Conservation (phyloP, 768 basidiomycete species). For the Leucosporidium creatinivorum region DNA sequence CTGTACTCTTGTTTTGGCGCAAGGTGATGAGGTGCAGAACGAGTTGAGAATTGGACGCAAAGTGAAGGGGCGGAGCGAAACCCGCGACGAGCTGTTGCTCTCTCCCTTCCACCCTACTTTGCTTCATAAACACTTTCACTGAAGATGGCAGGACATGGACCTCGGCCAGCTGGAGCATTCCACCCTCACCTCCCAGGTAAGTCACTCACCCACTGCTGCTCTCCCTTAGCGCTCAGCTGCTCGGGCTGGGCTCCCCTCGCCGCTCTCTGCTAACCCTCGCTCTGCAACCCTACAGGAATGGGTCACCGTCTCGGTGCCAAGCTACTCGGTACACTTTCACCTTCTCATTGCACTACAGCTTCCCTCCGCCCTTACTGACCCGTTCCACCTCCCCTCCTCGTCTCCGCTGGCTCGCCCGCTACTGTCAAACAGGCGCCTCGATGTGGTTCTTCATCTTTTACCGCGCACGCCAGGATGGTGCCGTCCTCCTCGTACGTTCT, state of each 20-base stretch:
- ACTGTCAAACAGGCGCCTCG: constrained; percentile 32
- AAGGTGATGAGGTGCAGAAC: too few relatives aligned
- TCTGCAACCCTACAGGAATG: constrained; percentile 13
- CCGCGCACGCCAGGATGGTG: constrained; percentile 25
- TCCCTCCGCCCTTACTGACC: background rate
- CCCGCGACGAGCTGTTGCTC: too few relatives aligned
- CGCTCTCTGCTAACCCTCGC: background rate
- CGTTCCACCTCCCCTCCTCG: too few relatives aligned
- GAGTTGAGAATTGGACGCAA: too few relatives aligned
- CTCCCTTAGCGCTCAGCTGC: too few relatives aligned
- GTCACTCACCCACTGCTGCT: too few relatives aligned
- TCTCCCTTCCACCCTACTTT: background rate
- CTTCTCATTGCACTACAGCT: background rate
- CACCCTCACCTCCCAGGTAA: constrained; percentile 28
- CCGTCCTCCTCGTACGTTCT: constrained; percentile 30
- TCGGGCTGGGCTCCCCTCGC: too few relatives aligned
- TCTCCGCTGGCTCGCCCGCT: too few relatives aligned
- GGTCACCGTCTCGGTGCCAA: constrained; percentile 31
- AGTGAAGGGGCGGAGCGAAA: too few relatives aligned
- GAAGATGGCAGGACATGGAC: constrained; percentile 25
- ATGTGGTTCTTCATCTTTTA: constrained; percentile 38
- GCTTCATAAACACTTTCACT: background rate
- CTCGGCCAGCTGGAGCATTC: constrained; percentile 22
- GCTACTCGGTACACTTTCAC: constrained; percentile 13
- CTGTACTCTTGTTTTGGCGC: too few relatives aligned